Base-by-base conservation (phyloP, 2,329 filamentous ascomycete genomes). In the Annulohypoxylon truncatum region DNA sequence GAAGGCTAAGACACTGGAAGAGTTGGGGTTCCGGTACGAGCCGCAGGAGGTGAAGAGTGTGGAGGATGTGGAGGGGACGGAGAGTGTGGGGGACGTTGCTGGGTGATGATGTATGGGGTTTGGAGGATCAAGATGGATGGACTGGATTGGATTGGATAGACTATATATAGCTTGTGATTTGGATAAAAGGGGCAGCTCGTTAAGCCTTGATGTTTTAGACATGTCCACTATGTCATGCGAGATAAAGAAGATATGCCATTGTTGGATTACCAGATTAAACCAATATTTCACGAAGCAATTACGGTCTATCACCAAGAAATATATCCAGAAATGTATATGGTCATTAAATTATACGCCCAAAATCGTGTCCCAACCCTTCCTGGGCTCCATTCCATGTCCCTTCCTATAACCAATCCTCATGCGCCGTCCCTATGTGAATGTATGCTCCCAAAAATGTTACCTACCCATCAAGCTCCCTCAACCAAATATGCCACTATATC, bases 11-110 rank as follows among this genome's bases (percentile, higher is more conserved):
- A 88, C 83, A 2, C 76, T 96, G 20, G 85, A 87, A 68, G 91
- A 96, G 70, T 81, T 97, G 28, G 94, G 93, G 0, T 92, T 92
- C 73, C 77, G 82, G 57, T 92, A 85, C 74, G 81, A 83, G 28
- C 66, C 72, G 7, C 35, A 61, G 20, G 61, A 55, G 29, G 59
- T 28, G 42, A 22, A 31, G 50, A 20, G 47, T 13, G 50, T 24
- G 6, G 66, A 64, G 22, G 61, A 60, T 22, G 56, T 57, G 22
- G 35, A 58, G 48, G 24, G 12, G 38, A 51, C 22, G 6, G 61
- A 69, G 46, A 53, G 55, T n/a, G 46, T 46, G 10, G 18, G 61
- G 20, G 61, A 71, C 55, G 22, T 70, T 20, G 63, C 69, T 44
- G 65, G 65, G 2, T 70, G 51, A 61, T 24, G 3, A 28, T 46